Percentiles rank a stretch among this genome's conserved stretches.
Evolutionary conservation across 2,329 filamentous ascomycete species (phyloP).

Genomic region (Niveomyces coronatus): DNA sequence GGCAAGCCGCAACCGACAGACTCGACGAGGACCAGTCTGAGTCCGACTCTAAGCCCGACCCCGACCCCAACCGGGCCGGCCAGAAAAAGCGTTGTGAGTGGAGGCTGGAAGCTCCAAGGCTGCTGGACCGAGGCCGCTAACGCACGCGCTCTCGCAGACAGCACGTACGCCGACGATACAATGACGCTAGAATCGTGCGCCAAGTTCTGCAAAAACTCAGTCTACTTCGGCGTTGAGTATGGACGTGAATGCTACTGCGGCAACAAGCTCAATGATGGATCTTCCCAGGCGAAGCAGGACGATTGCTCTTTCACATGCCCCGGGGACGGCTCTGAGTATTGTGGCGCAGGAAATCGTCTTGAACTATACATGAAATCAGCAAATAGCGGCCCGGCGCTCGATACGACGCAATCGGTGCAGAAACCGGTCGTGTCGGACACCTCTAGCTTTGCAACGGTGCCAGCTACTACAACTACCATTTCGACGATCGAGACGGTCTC

Average conservation of each 20-base stretch:
- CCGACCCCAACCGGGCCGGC: conserved; percentile 16
- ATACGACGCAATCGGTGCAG: too few relatives aligned
- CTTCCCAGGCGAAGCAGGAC: conserved; percentile 19
- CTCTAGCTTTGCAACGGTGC: too few relatives aligned
- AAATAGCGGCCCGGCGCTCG: too few relatives aligned
- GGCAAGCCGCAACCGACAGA: conserved; percentile 5
- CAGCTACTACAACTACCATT: background rate
- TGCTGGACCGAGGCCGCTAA: conserved; percentile 26
- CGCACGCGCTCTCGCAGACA: conserved; percentile 21
- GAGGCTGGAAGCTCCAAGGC: conserved; percentile 22
- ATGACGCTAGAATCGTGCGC: conserved; percentile 27
- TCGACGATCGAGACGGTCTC: background rate
- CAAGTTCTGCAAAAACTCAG: conserved; percentile 19
- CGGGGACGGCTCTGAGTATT: conserved; percentile 23
- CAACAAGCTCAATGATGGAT: conserved; percentile 19
- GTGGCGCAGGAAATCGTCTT: conserved; percentile 24
- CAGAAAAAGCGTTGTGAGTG: conserved; percentile 16
- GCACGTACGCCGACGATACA: conserved; percentile 19
- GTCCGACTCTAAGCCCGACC: conserved; percentile 11
- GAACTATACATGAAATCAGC: conserved; percentile 21
- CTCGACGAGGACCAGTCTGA: background rate
- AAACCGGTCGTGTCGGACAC: too few relatives aligned
- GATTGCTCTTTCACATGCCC: conserved; percentile 25
- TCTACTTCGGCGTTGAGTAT: conserved; percentile 26
- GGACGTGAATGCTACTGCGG: conserved; percentile 30